These are phyloP conservation scores for Candida hungchunana DNA, from an alignment of 805 yeast genomes.

Conservation along the genomic window DNA sequence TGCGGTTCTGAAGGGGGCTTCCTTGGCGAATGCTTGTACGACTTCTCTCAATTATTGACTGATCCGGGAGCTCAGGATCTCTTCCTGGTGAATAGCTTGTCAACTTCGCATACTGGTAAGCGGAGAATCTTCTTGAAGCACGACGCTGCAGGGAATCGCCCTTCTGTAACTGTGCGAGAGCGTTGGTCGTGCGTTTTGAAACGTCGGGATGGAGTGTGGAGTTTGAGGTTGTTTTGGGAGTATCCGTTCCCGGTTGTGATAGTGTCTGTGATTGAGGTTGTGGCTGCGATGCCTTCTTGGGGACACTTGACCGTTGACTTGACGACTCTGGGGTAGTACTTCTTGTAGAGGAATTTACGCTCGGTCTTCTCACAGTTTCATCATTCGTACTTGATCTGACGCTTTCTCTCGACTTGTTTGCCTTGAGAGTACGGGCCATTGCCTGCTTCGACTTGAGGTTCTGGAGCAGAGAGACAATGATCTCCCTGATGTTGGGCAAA, in stretches of 20 bases:
- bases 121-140: slow-evolving; percentile 91
- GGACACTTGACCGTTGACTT: neutral
- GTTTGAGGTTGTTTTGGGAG: no score
- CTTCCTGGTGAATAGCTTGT: slow-evolving; percentile 40
- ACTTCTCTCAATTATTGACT: slow-evolving; percentile 17
- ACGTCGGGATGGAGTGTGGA: no score
- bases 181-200: slow-evolving; percentile 36
- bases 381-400: slow-evolving; percentile 13
- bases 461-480: slow-evolving; percentile 75
- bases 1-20: slow-evolving; percentile 12
- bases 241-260: no score
- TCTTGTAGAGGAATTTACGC: slow-evolving; percentile 5
- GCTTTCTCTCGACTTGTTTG: slow-evolving; percentile 23
- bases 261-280: neutral
- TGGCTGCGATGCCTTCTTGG: neutral
- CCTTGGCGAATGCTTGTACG: slow-evolving; percentile 14
- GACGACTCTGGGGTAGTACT: slow-evolving; percentile 6
- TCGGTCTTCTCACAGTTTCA: slow-evolving; percentile 10
- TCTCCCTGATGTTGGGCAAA: slow-evolving; percentile 79
- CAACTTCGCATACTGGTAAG: slow-evolving; percentile 83
- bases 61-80: slow-evolving; percentile 27
- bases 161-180: slow-evolving; percentile 72
- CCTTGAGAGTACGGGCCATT: slow-evolving; percentile 38
- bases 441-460: slow-evolving; percentile 78
- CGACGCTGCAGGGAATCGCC: slow-evolving; percentile 83